These are phyloP conservation scores for Pseudomicrostroma phylloplanum DNA, from an alignment of 1,284 basidiomycete species.

Conservation along the genomic window DNA sequence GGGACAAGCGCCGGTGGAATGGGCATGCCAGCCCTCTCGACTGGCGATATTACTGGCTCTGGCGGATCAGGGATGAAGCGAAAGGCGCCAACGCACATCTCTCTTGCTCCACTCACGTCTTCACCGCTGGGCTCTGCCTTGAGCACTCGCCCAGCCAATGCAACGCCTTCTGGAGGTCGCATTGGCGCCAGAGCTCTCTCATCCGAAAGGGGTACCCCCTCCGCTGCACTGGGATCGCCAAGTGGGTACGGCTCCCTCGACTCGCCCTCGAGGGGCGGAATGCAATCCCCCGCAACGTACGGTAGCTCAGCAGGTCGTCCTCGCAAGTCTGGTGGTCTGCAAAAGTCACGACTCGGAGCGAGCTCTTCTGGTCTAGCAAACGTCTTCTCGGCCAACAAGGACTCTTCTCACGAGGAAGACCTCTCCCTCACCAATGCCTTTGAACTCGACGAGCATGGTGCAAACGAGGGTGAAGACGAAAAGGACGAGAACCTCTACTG, in stretches of 20 bases:
- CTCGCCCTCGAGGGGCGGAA: neutral
- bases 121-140: too few relatives aligned
- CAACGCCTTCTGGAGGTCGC: neutral
- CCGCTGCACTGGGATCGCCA: neutral
- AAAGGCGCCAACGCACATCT: neutral
- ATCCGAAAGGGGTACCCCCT: neutral
- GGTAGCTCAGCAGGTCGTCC: slow-evolving; percentile 1
- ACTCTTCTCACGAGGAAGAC: neutral
- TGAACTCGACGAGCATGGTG: too few relatives aligned
- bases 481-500: slow-evolving; percentile 48
- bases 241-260: neutral
- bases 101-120: neutral
- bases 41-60: neutral
- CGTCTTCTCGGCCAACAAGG: slow-evolving; percentile 3
- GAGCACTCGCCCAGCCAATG: neutral
- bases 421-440: neutral
- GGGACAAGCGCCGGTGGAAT: neutral
- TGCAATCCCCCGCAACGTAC: neutral
- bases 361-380: neutral
- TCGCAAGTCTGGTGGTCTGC: slow-evolving; percentile 5
- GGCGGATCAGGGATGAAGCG: neutral
- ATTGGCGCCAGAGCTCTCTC: neutral
- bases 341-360: neutral
- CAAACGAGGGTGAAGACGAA: slow-evolving; percentile 18
- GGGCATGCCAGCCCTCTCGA: neutral